Evolutionary conservation across 371 early-diverging fungal genomes (phyloP).

Genomic region (Mortierella sp.): DNA sequence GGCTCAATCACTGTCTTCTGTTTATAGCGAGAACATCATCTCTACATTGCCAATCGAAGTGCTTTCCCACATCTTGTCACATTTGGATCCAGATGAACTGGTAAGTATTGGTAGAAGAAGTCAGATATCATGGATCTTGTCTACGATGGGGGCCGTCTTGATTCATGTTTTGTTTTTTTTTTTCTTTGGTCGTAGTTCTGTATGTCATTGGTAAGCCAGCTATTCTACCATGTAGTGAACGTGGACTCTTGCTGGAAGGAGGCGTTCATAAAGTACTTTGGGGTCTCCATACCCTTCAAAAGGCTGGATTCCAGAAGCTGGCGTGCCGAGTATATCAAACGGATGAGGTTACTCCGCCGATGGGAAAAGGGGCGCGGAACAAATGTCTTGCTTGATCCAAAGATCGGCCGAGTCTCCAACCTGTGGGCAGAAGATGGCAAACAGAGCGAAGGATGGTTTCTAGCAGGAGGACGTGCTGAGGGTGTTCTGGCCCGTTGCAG

Average conservation of each 20-base stretch:
- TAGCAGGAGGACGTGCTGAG: constrained; percentile 31
- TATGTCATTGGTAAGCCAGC: constrained; percentile 29
- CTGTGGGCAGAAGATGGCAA: constrained; percentile 29
- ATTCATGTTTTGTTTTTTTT: background rate
- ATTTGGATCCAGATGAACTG: constrained; percentile 42
- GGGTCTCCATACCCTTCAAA: constrained; percentile 37
- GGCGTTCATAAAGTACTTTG: constrained; percentile 50
- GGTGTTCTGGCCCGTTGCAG: constrained; percentile 38
- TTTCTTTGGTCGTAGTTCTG: constrained; percentile 15
- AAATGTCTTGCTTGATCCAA: constrained; percentile 35
- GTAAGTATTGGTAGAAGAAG: constrained; percentile 11
- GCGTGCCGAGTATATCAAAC: constrained; percentile 49
- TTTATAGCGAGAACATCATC: constrained; percentile 29
- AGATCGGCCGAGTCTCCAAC: constrained; percentile 29
- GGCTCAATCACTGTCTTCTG: background rate
- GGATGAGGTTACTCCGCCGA: constrained; percentile 32
- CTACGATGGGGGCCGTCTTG: background rate
- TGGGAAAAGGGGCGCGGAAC: constrained; percentile 50
- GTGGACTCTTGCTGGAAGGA: constrained; percentile 52
- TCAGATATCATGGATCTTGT: background rate
- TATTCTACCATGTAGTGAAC: constrained; percentile 48
- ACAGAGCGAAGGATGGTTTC: constrained; percentile 21
- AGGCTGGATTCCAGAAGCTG: constrained; percentile 48
- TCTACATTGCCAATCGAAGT: constrained; percentile 39
- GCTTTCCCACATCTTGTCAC: constrained; percentile 41